These are phyloP conservation scores for Tephrocybe sp. DNA, from an alignment of 768 basidiomycete genomes.

Conservation along the genomic window DNA sequence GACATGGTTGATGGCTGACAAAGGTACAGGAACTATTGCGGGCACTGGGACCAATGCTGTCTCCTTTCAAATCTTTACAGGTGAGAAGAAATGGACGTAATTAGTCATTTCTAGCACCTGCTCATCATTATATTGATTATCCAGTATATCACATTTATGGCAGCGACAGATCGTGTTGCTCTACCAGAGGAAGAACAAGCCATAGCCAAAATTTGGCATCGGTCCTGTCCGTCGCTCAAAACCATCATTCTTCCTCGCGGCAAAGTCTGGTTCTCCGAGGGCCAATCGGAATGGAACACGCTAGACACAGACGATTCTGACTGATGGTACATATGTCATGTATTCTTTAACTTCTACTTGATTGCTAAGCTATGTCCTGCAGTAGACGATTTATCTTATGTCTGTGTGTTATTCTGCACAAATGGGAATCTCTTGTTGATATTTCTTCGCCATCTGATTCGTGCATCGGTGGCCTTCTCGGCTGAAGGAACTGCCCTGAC, in stretches of 20 bases:
- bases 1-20: neutral
- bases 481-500: neutral
- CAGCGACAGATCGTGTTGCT: constrained; percentile 30
- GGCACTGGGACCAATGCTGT: constrained; percentile 35
- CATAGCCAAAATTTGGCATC: constrained; percentile 55
- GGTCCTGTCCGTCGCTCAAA: constrained; percentile 54
- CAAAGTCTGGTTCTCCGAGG: constrained; percentile 53
- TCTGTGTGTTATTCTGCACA: neutral
- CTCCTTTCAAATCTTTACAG: constrained; percentile 39
- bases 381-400: neutral
- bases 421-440: neutral
- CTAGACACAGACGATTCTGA: constrained; percentile 7
- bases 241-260: constrained; percentile 67
- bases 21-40: constrained; percentile 37
- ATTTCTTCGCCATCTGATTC: neutral
- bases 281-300: constrained; percentile 14
- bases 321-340: neutral
- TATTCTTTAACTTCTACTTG: neutral
- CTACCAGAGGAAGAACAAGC: constrained; percentile 39
- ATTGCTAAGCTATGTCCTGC: neutral
- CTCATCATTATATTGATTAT: constrained; percentile 7
- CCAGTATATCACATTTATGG: constrained; percentile 62
- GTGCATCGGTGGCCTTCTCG: neutral
- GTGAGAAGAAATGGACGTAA: constrained; percentile 16
- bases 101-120: neutral